Base-by-base conservation (phyloP, 345 rosid genomes). In the Zanthoxylum bungeanum region DNA sequence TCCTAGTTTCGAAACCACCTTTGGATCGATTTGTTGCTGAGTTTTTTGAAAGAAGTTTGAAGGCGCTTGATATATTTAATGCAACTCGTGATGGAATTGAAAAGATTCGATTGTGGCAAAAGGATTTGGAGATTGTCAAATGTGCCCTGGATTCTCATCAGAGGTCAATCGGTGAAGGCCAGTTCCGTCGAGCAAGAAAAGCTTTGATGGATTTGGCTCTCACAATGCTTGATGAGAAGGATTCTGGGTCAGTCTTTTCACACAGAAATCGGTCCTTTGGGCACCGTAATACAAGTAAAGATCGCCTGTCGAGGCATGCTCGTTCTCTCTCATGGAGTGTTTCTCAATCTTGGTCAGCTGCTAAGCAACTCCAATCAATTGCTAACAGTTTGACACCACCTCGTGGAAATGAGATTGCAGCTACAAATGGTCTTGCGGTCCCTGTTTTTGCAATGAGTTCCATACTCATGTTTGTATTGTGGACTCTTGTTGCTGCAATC, bases 271-370 rank as follows among this genome's bases (percentile, higher is more conserved):
- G 80, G 52, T 77, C 84, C 42, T 80, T 80, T 53, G 80, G 82
- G 30, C 69, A 49, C 47, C 73, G 68, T 60, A 73, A 55, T 33
- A 36, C 57, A 10, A 62, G 69, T 14, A 75, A 64, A 46, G 71
- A 77, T 31, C 65, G 27, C 14, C 24, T 21, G 16, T 72, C 77
- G 9, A 73, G 77, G 36, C 84, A 79, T 64, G 75, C 80, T 27
- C 79, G 84, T 37, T 80, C 84, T 33, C 86, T 80, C 37, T 80
- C 86, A 0, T 80, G 84, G 86, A 80, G 84, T 60, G 82, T 83
- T 19, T 74, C 86, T 22, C 74, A 64, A 21, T 80, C 84, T 12
- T 80, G 84, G 84, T 83, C 86, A 51, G 86, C 86, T 21, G 61
- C 80, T 3, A 77, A 66, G 74, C 86, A 83, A 65, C 78, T 83